A percentile compares a stretch with the other conserved stretches of the same genome.
These are phyloP conservation scores for Peronospora destructor DNA, from an alignment of 352 stramenopile species.

Conservation along the genomic window DNA sequence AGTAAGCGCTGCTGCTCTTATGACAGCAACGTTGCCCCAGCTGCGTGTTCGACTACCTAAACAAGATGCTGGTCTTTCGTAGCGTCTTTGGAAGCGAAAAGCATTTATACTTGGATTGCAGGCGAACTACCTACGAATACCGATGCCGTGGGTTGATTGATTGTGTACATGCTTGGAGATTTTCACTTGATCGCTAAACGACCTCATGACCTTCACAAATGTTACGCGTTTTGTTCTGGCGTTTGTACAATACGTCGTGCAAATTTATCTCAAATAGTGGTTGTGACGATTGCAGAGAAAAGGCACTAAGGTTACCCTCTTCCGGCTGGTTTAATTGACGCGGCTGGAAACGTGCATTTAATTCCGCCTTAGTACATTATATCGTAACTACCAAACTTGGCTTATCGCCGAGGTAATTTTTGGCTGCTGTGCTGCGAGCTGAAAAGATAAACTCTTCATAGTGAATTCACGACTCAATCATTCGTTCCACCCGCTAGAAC, in stretches of 20 bases:
- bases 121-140: neutral
- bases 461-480: slow-evolving; percentile 18
- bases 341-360: neutral
- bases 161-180: neutral
- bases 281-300: slow-evolving; percentile 11
- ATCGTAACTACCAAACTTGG: slow-evolving; percentile 1
- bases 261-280: slow-evolving; percentile 13
- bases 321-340: slow-evolving; percentile 11
- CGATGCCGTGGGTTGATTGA: neutral
- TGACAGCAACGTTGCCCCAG: slow-evolving; percentile 5
- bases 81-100: neutral
- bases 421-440: neutral
- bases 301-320: slow-evolving; percentile 13
- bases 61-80: neutral
- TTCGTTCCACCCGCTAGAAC: slow-evolving; percentile 11
- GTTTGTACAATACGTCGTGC: neutral
- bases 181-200: slow-evolving; percentile 10
- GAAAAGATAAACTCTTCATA: neutral
- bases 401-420: slow-evolving; percentile 13
- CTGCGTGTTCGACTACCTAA: neutral
- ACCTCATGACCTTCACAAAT: slow-evolving; percentile 6
- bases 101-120: neutral
- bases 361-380: neutral
- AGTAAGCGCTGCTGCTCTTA: slow-evolving; percentile 9
- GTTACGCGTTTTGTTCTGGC: neutral